A percentile compares a stretch with the other conserved stretches of the same genome.
phyloP scores from a whole-genome alignment of 495 filamentous ascomycete species.

The Melanomma pulvis-pyrius region DNA sequence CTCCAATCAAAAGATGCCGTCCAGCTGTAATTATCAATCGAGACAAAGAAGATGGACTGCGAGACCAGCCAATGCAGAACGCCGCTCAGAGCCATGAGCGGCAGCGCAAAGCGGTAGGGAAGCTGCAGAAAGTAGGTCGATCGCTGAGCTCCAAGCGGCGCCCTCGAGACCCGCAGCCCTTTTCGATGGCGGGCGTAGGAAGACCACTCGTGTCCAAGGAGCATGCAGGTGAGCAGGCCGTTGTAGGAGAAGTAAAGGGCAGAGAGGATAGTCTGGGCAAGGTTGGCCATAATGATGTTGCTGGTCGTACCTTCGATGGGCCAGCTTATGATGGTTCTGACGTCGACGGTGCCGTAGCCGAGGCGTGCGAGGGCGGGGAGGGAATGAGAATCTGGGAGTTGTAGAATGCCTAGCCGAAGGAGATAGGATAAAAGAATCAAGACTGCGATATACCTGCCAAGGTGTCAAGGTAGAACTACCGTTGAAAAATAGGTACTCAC shows the following conservation, averaged over 20 bases:
- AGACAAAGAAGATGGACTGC: slow-evolving; percentile 24
- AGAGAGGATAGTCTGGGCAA: no score
- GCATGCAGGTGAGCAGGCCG: slow-evolving; percentile 29
- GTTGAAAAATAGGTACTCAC: no score
- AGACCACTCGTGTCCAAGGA: slow-evolving; percentile 14
- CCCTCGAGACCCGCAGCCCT: slow-evolving; percentile 15
- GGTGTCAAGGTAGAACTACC: no score
- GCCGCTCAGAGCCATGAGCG: slow-evolving; percentile 15
- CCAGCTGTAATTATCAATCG: neutral
- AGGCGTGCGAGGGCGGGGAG: no score
- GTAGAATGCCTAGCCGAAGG: no score
- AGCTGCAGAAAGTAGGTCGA: slow-evolving; percentile 29
- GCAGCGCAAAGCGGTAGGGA: slow-evolving; percentile 27
- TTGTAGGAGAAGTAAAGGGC: slow-evolving; percentile 29
- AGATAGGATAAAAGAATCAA: no score
- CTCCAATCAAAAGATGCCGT: neutral
- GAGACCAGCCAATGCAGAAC: slow-evolving; percentile 29
- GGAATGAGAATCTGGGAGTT: no score
- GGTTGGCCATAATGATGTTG: no score
- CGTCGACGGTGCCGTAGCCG: no score
- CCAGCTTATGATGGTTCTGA: no score
- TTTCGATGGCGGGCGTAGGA: slow-evolving; percentile 9
- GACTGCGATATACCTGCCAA: no score
- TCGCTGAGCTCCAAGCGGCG: slow-evolving; percentile 19
- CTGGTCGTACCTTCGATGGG: no score